Evolutionary conservation across 768 basidiomycete species (phyloP).

Genomic region (Lenzites betulinus): DNA sequence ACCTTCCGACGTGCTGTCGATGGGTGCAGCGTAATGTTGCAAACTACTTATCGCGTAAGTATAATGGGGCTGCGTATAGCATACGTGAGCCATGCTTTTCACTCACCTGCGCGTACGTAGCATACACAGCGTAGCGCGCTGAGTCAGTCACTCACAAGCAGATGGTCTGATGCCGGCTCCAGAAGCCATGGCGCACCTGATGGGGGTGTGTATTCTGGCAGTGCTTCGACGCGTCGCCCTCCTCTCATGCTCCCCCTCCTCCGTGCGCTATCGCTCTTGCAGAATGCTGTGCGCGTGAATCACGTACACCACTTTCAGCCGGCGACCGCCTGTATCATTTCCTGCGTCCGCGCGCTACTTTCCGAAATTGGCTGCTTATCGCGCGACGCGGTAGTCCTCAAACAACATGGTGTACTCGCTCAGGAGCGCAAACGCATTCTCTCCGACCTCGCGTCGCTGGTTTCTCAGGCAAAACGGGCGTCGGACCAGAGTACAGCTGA

Average conservation of each 20-base stretch:
- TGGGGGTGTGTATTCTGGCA: no score
- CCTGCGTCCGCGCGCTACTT: slow-evolving; percentile 86
- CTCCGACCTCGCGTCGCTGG: slow-evolving; percentile 77
- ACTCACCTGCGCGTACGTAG: no score
- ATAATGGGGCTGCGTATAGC: no score
- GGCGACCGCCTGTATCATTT: slow-evolving; percentile 92
- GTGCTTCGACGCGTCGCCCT: no score
- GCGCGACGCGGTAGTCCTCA: slow-evolving; percentile 76
- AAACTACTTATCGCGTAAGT: no score
- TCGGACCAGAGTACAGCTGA: slow-evolving; percentile 50
- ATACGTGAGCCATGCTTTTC: no score
- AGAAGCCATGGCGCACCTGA: no score
- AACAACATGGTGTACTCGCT: slow-evolving; percentile 62
- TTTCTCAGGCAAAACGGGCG: slow-evolving; percentile 74
- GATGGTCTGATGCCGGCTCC: no score
- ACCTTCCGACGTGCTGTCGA: no score
- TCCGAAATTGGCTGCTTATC: slow-evolving; percentile 81
- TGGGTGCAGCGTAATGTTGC: no score
- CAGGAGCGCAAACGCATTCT: slow-evolving; percentile 83
- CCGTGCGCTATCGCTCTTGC: slow-evolving; percentile 83
- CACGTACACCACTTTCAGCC: slow-evolving; percentile 87
- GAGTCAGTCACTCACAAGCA: no score
- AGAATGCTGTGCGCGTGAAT: slow-evolving; percentile 79
- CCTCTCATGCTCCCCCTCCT: slow-evolving; percentile 82
- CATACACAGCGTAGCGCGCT: no score